Base-by-base conservation (phyloP, 2,329 filamentous ascomycete genomes). In the Trichoderma sp. region DNA sequence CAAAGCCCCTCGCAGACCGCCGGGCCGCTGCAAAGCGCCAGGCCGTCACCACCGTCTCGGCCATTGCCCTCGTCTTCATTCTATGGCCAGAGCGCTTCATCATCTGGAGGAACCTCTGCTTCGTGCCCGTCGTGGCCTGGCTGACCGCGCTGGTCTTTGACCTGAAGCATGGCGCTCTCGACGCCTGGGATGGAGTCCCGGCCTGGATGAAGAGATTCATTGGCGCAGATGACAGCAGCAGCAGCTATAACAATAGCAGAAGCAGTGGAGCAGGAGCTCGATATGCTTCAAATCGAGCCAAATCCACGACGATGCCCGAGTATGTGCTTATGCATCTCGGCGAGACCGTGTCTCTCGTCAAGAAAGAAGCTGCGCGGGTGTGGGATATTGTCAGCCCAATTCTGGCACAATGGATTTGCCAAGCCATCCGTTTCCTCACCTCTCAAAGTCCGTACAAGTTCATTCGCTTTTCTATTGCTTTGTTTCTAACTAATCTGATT, bases 11-110 rank as follows among this genome's bases (percentile, higher is more conserved):
- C 11, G 63, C 37, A 5, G 63, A 66, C 14, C 28, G 49, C 10
- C 58, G 63, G 32, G 55, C 51, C n/a, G 56, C 56, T 16, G 56
- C 65, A 34, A 67, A 67, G 65, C 65, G 65, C n/a, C 65, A 59
- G 32, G 65, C 65, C 43, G 56, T 67, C 43, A 67, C 28, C 13
- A 52, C 52, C n/a, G 65, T 67, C n/a, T 67, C 65, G 3, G 39
- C 52, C 28, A 46, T 58, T 4, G 55, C 65, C 43, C n/a, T 56
- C 32, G 37, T 67, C 10, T 52, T 67, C 46, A 59, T 67, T 5
- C 30, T 67, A 21, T 67, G 65, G 65, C 65, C 65, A 4, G 65
- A 67, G 34, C 55, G 55, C 16, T 67, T 59, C 43, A 59, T 67
- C 43, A 67, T 67, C 1, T 37, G 26, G 26, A 21, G 65, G 13